Percentiles rank a stretch among this genome's conserved stretches.
These are phyloP conservation scores for Cutaneotrichosporon mucoides DNA, from an alignment of 1,284 basidiomycete species.

Conservation along the genomic window DNA sequence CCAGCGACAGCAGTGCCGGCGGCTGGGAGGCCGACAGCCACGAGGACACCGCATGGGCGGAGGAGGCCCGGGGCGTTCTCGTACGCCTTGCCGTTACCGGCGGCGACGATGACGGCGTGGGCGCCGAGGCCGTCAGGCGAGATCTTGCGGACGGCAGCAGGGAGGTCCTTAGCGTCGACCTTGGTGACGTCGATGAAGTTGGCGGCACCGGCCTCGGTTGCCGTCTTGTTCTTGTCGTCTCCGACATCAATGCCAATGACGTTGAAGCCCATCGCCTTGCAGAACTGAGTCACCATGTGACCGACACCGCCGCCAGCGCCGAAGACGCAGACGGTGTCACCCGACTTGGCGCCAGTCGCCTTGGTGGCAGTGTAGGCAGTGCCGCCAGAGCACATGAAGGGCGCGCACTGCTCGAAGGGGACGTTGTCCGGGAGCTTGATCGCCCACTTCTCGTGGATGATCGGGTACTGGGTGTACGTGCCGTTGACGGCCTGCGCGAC, in stretches of 20 bases:
- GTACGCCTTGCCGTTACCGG: conserved; percentile 21
- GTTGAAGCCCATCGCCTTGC: conserved; percentile 14
- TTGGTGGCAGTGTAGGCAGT: conserved; percentile 22
- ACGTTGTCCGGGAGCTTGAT: conserved; percentile 16
- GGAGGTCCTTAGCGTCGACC: conserved; percentile 1
- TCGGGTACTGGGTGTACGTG: conserved; percentile 19
- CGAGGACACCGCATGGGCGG: conserved; percentile 10
- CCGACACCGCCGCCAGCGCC: conserved; percentile 21
- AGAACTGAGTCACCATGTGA: conserved; percentile 23
- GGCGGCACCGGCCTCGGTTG: conserved; percentile 8
- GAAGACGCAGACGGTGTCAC: conserved; percentile 11
- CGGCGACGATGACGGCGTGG: conserved; percentile 18
- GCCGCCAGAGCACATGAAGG: conserved; percentile 22
- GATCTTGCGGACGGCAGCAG: conserved; percentile 13
- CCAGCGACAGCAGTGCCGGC: conserved; percentile 36
- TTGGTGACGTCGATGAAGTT: conserved; percentile 15
- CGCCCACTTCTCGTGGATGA: conserved; percentile 15
- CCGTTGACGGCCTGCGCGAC: conserved; percentile 14
- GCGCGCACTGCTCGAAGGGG: conserved; percentile 16
- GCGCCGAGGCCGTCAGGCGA: conserved; percentile 13
- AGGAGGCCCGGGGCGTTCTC: conserved; percentile 10
- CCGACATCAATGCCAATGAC: conserved; percentile 21
- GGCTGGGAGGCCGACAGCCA: conserved; percentile 18
- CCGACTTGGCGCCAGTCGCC: conserved; percentile 14
- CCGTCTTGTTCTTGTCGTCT: conserved; percentile 12